Percentiles rank a stretch among this genome's conserved stretches.
Evolutionary conservation across 805 yeast genomes (phyloP).

Genomic region (Saturnispora serradocipensis): DNA sequence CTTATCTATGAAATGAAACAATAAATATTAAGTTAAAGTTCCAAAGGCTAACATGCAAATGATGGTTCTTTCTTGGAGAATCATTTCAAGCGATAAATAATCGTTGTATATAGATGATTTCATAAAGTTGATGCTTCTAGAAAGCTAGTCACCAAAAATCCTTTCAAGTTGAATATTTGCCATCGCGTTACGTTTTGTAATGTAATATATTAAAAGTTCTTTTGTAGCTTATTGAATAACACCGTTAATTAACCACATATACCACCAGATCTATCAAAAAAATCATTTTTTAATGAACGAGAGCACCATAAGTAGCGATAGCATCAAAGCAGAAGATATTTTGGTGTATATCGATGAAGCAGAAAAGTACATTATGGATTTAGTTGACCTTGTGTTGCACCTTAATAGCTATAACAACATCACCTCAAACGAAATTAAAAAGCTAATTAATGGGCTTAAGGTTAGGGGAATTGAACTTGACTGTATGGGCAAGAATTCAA

Average conservation of each 20-base stretch:
- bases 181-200: background rate
- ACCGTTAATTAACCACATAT: background rate
- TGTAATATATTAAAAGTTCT: background rate
- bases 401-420: background rate
- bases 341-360: slow-evolving; percentile 7
- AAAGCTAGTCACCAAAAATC: background rate
- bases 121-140: background rate
- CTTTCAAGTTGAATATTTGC: background rate
- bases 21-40: no score
- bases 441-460: background rate
- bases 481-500: background rate
- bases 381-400: background rate
- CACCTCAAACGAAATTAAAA: background rate
- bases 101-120: no score
- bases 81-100: no score
- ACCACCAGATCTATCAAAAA: background rate
- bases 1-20: no score
- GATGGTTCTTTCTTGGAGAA: no score
- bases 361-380: slow-evolving; percentile 5
- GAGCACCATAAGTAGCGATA: background rate
- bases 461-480: slow-evolving; percentile 3
- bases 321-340: slow-evolving; percentile 1
- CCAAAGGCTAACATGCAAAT: rapidly evolving
- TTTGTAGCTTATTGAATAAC: background rate
- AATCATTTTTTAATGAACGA: background rate